phyloP scores from a whole-genome alignment of 140 eudicot species.

The Erigeron philadelphicus region DNA sequence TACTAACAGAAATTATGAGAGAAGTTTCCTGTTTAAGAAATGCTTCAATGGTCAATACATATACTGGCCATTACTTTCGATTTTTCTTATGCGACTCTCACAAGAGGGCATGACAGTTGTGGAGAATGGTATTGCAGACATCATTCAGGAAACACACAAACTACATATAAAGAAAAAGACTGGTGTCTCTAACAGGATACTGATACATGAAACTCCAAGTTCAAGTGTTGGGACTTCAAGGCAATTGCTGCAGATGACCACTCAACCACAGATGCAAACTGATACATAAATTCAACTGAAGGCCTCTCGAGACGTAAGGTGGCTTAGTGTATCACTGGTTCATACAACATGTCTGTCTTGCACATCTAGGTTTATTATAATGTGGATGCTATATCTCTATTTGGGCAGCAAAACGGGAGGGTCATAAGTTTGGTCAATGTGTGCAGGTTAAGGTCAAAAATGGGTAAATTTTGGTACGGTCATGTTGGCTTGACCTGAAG shows the following conservation, averaged over 20 bases:
- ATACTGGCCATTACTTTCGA: constrained; percentile 15
- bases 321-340: constrained; percentile 54
- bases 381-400: constrained; percentile 6
- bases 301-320: constrained; percentile 99
- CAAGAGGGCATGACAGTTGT: constrained; percentile 83
- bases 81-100: constrained; percentile 17
- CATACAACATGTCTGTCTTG: constrained; percentile 11
- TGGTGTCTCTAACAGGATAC: constrained; percentile 25
- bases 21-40: background rate
- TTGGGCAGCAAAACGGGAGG: background rate
- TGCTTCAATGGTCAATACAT: background rate
- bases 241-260: constrained; percentile 33
- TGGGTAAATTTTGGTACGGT: background rate
- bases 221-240: constrained; percentile 24
- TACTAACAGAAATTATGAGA: background rate
- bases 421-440: background rate
- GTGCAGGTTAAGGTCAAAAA: background rate
- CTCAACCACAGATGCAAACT: constrained; percentile 34
- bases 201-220: constrained; percentile 20
- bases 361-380: background rate
- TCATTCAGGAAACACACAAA: constrained; percentile 82
- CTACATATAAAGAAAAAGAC: constrained; percentile 55
- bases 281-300: constrained; percentile 74
- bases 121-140: constrained; percentile 81
- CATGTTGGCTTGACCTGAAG: background rate